Evolutionary conservation across 192 early-diverging fungal species (phyloP), one percentile per base, ranked within the genome.

Genomic region (Gryganskiella cystojenkinii): DNA sequence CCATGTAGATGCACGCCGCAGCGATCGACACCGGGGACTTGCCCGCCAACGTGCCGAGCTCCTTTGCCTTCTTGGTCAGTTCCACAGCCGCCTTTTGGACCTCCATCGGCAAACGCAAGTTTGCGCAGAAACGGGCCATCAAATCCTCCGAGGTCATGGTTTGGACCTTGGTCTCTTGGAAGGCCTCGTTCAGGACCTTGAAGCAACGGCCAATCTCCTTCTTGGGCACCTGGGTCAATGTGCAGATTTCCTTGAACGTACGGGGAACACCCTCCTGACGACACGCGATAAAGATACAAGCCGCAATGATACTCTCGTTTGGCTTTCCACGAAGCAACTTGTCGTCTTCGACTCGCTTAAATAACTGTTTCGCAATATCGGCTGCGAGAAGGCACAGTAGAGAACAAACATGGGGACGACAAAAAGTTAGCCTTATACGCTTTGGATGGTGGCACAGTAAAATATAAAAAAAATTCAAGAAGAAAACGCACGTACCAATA

Each of bases 161-260:
- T 9, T 84, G 76, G 40, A 93, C 81, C 56, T 82, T 86, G 10
- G 87, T 91, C 55, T 85, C 81, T 13, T 78, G 74, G 37, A 86
- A 80, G 13, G 84, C 87, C 6, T 79, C 61, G 62, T 90, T 87
- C 24, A 94, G 51, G 2, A 86, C 64, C 73, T 93, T 94, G 80
- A 88, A 95, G 47, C 90, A 91, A 40, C 95, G 85, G 3, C 96
- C 95, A 81, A 98, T 96, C 50, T 97, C 96, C 69, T 95, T 97
- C 71, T 96, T 96, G 28, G 94, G 91, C 15, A 99, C 95, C 30
- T 91, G 88, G 0, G 95, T 97, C 57, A 95, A 63, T 3, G 92
- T 90, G 64, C 92, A 94, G 54, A 98, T 95, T 79, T 99, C 96
- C 70, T 95, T 94, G 78, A 97, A 97, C 4, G 98, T 97, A 64